Base-by-base conservation (phyloP, 2,329 filamentous ascomycete species). In the Arthrobotrys iridis region DNA sequence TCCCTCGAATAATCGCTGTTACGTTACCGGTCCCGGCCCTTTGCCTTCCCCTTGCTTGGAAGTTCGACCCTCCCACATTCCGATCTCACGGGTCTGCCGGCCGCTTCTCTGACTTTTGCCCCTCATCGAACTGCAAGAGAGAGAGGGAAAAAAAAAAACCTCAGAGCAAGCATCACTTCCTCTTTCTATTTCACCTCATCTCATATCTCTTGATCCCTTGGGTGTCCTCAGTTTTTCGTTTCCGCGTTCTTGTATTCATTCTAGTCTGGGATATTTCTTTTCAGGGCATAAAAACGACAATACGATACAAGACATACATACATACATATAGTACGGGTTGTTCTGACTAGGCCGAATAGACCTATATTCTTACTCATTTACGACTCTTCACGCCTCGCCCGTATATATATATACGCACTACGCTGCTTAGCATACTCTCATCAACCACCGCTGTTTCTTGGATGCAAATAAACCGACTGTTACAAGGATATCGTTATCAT, bases 51-150 rank as follows among this genome's bases (percentile, higher is more conserved):
- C 58, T 46, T 63, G 57, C 55, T 68, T 68, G 33, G 71, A 43
- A 58, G 50, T 26, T 41, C 33, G 45, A 55, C 55, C 52, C 70
- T 74, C 40, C 63, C 57, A 63, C 71, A 68, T 63, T 75, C 71
- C 71, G 57, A 68, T 68, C 63, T 75, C 63, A 68, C 71, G 60
- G 68, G 68, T 74, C 62, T 66, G 60, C 52, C 68, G 62, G 62
- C 62, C 30, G 48, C 60, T 67, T 40, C 65, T 48, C 59, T 45
- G 46, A 24, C 43, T 35, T 62, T 68, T 68, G 71, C 71, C 71
- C 71, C 71, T 75, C 71, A 63, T 52, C 63, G 43, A n/a, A 59
- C 26, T 26, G 15, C 22, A 50, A n/a, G n/a, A 28, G 40, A 43
- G 43, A 7, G 26, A 46, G 15, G 26, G 26, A 22, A 5, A 35